A percentile compares a stretch with the other conserved stretches of the same genome.
Conservation (phyloP, 2,329 filamentous ascomycete species). For the Fusarium musae region DNA sequence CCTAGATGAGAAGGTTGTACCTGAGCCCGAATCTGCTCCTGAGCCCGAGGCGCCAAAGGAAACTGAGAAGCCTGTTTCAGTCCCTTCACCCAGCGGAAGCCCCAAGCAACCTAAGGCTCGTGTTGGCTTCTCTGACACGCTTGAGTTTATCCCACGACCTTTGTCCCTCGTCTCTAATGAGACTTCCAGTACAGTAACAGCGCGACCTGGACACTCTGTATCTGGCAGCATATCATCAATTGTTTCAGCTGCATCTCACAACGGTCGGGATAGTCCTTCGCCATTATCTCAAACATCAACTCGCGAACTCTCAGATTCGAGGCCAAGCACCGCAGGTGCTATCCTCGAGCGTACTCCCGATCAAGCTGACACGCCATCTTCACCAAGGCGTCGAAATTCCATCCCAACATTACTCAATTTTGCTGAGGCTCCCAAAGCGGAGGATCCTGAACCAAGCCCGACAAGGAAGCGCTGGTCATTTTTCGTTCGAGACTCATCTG, state of each 20-base stretch:
- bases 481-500: constrained; percentile 68
- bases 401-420: constrained; percentile 64
- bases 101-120: constrained; percentile 63
- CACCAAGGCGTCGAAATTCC: constrained; percentile 66
- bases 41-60: constrained; percentile 6
- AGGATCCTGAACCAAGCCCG: constrained; percentile 58
- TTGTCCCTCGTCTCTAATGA: constrained; percentile 87
- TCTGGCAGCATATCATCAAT: constrained; percentile 85
- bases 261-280: constrained; percentile 54
- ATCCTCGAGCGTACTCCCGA: constrained; percentile 64
- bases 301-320: constrained; percentile 58
- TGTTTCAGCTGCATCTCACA: constrained; percentile 66
- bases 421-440: constrained; percentile 49
- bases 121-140: constrained; percentile 85
- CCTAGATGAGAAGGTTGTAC: constrained; percentile 1
- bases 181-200: constrained; percentile 80
- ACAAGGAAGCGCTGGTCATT: constrained; percentile 71
- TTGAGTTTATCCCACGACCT: constrained; percentile 86
- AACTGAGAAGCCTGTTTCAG: neutral
- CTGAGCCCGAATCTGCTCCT: constrained; percentile 2
- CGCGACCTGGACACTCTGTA: constrained; percentile 75
- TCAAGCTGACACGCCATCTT: constrained; percentile 41
- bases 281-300: constrained; percentile 54
- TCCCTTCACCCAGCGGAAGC: constrained; percentile 16
- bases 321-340: constrained; percentile 78